Base-by-base conservation (phyloP, 179 eudicot species). In the Camellia oleifera region DNA sequence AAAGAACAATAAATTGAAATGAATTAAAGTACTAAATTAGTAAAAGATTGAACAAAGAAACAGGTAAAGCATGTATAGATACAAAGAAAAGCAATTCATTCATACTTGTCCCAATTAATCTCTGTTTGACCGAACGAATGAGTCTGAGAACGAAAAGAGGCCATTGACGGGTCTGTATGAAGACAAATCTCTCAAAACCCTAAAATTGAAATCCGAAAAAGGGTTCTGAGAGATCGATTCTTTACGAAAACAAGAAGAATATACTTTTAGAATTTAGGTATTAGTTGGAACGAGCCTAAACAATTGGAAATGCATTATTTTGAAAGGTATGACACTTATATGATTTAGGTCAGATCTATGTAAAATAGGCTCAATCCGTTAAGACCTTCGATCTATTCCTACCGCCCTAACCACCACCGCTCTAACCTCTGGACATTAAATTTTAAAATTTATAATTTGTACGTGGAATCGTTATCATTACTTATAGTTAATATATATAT, bases 61-160 rank as follows among this genome's bases (percentile, higher is more conserved):
- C 54, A 32, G 42, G 14, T 26, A 79, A 18, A 8, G 57, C 15
- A 50, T 46, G 40, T 15, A 65, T 54, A 50, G 2, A 54, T n/a
- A 23, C 15, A 73, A n/a, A 78, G 11, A 68, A 75, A 4, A 42
- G 18, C 12, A 64, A 26, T 69, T 56, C 15, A 68, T 42, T 6
- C 87, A 72, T 86, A 95, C 99, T 94, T 94, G 83, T 94, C 98
- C 99, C 99, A 96, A 83, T 96, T 91, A 74, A 96, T 94, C 82
- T 96, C 99, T 9, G 98, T 88, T 82, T 87, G 95, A 54, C 90
- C 94, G 71, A 91, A 86, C 18, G 94, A 67, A 15, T 69, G 88
- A 82, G 86, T 77, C 78, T 88, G 88, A 77, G 91, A 63, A 79
- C 85, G 82, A 61, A 93, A 79, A 2, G 91, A 50, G 23, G 82